Conservation (phyloP, 2,329 filamentous ascomycete species). For the Colletotrichum sp. region DNA sequence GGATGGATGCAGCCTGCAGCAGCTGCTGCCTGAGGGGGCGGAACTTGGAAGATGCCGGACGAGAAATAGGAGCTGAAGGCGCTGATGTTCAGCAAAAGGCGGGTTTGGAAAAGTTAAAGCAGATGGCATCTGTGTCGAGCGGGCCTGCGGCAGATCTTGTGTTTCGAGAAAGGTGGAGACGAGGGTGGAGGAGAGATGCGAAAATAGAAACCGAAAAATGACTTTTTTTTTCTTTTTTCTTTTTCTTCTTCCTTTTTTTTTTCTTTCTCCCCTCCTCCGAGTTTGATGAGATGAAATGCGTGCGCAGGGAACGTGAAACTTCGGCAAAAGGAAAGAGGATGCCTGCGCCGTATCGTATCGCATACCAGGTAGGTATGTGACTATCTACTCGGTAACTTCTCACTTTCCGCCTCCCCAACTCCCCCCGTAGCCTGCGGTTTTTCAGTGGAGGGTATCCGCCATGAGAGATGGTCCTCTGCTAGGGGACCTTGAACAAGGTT, state of each 20-base stretch:
- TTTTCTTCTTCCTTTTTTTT: background rate
- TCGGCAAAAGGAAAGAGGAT: background rate
- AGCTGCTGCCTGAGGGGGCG: background rate
- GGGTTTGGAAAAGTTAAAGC: background rate
- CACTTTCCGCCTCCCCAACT: background rate
- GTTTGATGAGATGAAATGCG: conserved; percentile 10
- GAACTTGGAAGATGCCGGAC: background rate
- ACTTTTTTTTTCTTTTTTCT: background rate
- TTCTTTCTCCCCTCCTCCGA: background rate
- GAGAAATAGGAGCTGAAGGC: background rate
- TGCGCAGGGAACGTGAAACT: conserved; percentile 17
- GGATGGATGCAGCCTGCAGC: background rate
- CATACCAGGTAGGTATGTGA: background rate
- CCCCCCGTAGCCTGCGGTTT: background rate
- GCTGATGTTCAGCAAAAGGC: background rate
- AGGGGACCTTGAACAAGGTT: background rate
- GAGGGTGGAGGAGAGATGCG: conserved; percentile 4
- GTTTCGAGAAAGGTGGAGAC: conserved; percentile 14
- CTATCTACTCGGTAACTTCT: background rate
- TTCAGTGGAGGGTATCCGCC: background rate
- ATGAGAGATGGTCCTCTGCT: background rate
- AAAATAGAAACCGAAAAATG: conserved; percentile 7
- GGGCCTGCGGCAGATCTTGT: conserved; percentile 15
- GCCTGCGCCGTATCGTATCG: background rate
- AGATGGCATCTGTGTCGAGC: background rate